A percentile compares a stretch with the other conserved stretches of the same genome.
These are phyloP conservation scores for Crinitomyces ghanaensis DNA, from an alignment of 805 yeast genomes.

Conservation along the genomic window DNA sequence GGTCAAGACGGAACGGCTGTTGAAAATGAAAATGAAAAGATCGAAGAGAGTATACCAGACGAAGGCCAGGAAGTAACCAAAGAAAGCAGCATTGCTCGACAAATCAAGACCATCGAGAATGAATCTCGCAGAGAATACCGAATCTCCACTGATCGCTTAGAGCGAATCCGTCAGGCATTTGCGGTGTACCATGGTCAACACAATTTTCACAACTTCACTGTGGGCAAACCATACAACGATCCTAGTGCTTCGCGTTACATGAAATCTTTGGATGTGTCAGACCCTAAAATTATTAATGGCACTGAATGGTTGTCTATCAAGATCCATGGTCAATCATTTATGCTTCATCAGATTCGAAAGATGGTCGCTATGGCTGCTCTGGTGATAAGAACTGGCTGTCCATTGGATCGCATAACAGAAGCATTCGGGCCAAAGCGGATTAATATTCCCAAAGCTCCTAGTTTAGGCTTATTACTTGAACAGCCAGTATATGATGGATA, in stretches of 20 bases:
- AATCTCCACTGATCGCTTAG: slow-evolving; percentile 49
- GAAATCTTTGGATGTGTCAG: slow-evolving; percentile 67
- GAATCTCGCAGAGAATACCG: slow-evolving; percentile 58
- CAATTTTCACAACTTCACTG: slow-evolving; percentile 81
- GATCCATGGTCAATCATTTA: slow-evolving; percentile 96
- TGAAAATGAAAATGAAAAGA: slow-evolving; percentile 21
- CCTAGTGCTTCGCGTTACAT: slow-evolving; percentile 77
- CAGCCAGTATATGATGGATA: slow-evolving; percentile 85
- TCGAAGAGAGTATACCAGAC: slow-evolving; percentile 6
- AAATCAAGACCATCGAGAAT: slow-evolving; percentile 36
- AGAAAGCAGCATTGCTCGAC: slow-evolving; percentile 1
- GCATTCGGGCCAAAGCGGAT: slow-evolving; percentile 66
- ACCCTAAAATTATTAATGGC: slow-evolving; percentile 83
- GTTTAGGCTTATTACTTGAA: slow-evolving; percentile 81
- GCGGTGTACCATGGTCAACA: slow-evolving; percentile 72
- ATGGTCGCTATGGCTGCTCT: slow-evolving; percentile 94
- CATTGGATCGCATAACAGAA: slow-evolving; percentile 59
- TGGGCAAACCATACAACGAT: slow-evolving; percentile 73
- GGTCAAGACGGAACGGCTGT: slow-evolving; percentile 31
- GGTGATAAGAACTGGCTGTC: slow-evolving; percentile 77
- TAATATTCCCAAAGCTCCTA: slow-evolving; percentile 96
- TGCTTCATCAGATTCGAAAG: slow-evolving; percentile 95
- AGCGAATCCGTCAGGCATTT: slow-evolving; percentile 55
- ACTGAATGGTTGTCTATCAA: slow-evolving; percentile 95
- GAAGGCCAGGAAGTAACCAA: background rate